These are phyloP conservation scores for Xylaria nigripes DNA, from an alignment of 495 filamentous ascomycete species.

Conservation along the genomic window DNA sequence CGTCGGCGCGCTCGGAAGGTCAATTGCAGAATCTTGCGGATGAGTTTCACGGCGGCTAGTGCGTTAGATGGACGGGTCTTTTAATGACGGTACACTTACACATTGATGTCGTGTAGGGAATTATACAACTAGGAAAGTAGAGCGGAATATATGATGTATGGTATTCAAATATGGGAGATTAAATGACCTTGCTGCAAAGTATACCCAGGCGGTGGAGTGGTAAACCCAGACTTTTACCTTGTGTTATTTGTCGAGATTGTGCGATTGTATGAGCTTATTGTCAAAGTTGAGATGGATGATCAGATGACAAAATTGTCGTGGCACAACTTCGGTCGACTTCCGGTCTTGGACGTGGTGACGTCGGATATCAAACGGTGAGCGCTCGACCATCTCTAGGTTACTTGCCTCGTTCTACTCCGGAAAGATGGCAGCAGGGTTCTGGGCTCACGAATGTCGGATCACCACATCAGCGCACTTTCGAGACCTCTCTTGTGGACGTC, in stretches of 20 bases:
- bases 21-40: conserved; percentile 1
- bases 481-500: neutral
- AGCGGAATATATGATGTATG: neutral
- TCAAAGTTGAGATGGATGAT: neutral
- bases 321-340: conserved; percentile 5
- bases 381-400: neutral
- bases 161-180: neutral
- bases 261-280: neutral
- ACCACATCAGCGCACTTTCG: neutral
- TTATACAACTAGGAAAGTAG: neutral
- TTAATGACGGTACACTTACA: neutral
- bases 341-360: neutral
- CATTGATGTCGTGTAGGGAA: neutral
- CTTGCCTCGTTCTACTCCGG: conserved; percentile 5
- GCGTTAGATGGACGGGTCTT: neutral
- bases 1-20: neutral
- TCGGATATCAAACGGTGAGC: neutral
- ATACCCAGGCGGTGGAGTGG: neutral
- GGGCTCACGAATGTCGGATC: neutral
- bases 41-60: neutral
- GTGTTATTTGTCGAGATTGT: neutral
- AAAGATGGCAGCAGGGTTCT: neutral
- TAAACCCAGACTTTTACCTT: neutral
- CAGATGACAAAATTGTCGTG: conserved; percentile 7
- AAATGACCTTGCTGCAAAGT: neutral